Base-by-base conservation (phyloP, 2,329 filamentous ascomycete genomes). In the Sphaerulina vaccinii region DNA sequence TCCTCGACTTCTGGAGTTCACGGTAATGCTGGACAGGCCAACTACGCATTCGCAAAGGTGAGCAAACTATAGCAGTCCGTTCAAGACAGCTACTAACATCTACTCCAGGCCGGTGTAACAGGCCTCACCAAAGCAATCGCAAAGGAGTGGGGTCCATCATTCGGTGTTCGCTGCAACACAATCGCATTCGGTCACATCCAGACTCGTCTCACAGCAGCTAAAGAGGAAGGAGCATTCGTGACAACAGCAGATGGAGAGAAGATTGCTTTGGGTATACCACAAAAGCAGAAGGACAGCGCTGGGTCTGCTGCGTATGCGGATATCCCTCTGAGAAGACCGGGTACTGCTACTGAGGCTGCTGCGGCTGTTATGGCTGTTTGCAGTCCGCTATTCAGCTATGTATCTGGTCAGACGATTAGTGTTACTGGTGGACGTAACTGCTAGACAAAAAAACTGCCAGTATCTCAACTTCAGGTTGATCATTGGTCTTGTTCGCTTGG, bases 21-120 rank as follows among this genome's bases (percentile, higher is more conserved):
- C 70, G 90, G 90, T 49, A 95, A 95, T 67, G 87, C 89, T 6
- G 90, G 90, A n/a, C 90, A 95, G 76, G 83, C 86, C 62, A 96
- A 95, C 77, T 95, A 95, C 71, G 80, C 86, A 33, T 75, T 91
- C 41, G 90, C 88, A 48, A 10, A 29, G n/a, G 27, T 10, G 3
- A 29, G 9, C 27, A 5, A 1, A 9, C 2, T 6, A 29, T 5
- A 10, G 10, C 27, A 29, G 10, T 3, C 3, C 27, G 10, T 5
- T 13, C 27, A 9, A 29, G 27, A 29, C n/a, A 9, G 27, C n/a
- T 29, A 9, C 27, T 29, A 29, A 29, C 27, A 10, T 10, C 9
- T 29, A 29, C n/a, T 5, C 27, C 10, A 95, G 75, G 87, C 90
- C 2, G 90, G 88, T 39, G 82, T 95, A 11, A 82, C 82, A 9